A percentile compares a stretch with the other conserved stretches of the same genome.
Conservation (phyloP, 169 alveolate species). For the Plasmodium ovale region DNA sequence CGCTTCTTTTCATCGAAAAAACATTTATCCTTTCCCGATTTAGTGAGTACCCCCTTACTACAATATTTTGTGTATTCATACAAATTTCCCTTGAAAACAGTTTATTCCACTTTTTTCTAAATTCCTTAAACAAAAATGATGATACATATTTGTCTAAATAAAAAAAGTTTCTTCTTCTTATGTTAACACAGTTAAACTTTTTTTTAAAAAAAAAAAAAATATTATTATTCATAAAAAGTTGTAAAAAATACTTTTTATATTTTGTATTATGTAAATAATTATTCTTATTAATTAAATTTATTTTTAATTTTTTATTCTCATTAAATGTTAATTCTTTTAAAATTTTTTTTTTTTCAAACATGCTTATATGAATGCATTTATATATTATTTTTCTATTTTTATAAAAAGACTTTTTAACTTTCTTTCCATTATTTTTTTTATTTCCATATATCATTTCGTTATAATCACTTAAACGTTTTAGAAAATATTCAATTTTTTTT, state of each 20-base stretch:
- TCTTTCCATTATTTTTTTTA: neutral
- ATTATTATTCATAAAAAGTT: constrained; percentile 15
- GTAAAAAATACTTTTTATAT: neutral
- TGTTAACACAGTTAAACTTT: neutral
- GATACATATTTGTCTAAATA: constrained; percentile 1
- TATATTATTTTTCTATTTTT: constrained; percentile 14
- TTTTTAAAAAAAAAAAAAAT: constrained; percentile 13
- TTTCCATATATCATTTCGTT: constrained; percentile 1
- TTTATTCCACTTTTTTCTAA: neutral
- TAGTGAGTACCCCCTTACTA: too few relatives aligned
- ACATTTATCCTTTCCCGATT: too few relatives aligned
- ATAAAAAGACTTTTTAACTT: constrained; percentile 21
- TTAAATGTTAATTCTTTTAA: too few relatives aligned
- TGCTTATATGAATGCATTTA: too few relatives aligned
- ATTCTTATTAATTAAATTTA: too few relatives aligned
- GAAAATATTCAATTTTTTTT: neutral
- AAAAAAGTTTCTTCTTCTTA: neutral
- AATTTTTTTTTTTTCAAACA: too few relatives aligned
- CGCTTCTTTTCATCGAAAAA: too few relatives aligned
- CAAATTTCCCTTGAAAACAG: neutral
- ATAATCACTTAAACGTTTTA: neutral
- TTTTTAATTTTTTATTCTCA: constrained; percentile 5
- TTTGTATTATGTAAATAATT: constrained; percentile 16
- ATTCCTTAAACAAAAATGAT: neutral
- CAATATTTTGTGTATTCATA: too few relatives aligned